Evolutionary conservation across 2,329 filamentous ascomycete species (phyloP), one percentile per base, ranked within the genome.

Genomic region (Pseudonectria buxi): DNA sequence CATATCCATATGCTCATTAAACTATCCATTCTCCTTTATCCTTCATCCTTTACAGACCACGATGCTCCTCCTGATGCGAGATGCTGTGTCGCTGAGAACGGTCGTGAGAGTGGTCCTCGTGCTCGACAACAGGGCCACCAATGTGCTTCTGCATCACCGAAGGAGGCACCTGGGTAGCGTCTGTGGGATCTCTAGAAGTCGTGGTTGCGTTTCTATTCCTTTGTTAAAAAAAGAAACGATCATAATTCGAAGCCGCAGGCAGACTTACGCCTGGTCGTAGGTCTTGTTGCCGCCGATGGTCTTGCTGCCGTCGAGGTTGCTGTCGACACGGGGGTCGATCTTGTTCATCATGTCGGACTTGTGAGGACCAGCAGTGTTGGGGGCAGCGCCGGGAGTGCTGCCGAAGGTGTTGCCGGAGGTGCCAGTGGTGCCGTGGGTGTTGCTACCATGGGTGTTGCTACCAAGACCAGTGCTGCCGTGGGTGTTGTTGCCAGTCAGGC

Each of bases 81-180:
- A 61, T 49, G 45, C 66, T 68, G 47, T 77, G 67, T 24, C 74
- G 58, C 26, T 64, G 58, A 22, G 58, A 59, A 2, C 65, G 69
- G 10, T 66, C 60, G 34, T 75, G 67, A 1, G 34, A 25, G 4
- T 49, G 43, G 26, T 74, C 64, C 2, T 55, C 63, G 34, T 76
- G 71, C 30, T 61, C 56, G n/a, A 72, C 51, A 2, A 50, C 35
- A 1, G 72, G 68, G 2, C 57, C 60, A 3, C 71, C 72, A 26
- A 74, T 41, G 30, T 68, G 62, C 47, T 67, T 57, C 32, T 60
- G 59, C 40, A 78, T 30, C 1, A 71, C 65, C 2, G 73, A 77
- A 5, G 74, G 74, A 2, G 74, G 72, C 0, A 76, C 73, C 49
- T 78, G 72, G 0, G 74, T 60, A 2, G 74, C 73, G 42, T 78